Conservation (phyloP, 2,329 filamentous ascomycete genomes). For the Verticillium dahliae region DNA sequence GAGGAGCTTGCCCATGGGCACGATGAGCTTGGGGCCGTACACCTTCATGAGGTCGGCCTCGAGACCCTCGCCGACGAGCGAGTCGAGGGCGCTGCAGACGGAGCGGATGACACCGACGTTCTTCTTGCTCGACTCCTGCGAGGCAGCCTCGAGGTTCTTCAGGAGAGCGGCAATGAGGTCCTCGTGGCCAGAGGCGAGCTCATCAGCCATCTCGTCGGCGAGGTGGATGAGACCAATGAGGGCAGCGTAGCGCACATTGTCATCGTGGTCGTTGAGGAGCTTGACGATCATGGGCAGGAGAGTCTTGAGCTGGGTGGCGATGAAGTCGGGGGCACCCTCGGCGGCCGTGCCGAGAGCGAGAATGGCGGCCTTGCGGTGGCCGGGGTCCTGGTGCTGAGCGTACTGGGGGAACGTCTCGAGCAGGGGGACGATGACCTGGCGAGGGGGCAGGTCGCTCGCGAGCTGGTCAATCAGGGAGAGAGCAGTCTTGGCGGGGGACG, state of each 20-base stretch:
- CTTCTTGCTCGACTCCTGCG: conserved; percentile 63
- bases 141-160: conserved; percentile 81
- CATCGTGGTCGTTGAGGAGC: conserved; percentile 77
- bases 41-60: conserved; percentile 73
- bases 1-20: conserved; percentile 78
- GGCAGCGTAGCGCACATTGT: conserved; percentile 78
- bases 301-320: conserved; percentile 81
- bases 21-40: conserved; percentile 78
- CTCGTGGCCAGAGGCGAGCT: conserved; percentile 79
- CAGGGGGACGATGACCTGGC: conserved; percentile 88
- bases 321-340: conserved; percentile 95
- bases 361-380: conserved; percentile 84
- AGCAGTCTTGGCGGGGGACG: conserved; percentile 78
- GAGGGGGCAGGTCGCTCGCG: conserved; percentile 80
- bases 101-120: conserved; percentile 83
- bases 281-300: conserved; percentile 81
- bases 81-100: conserved; percentile 84
- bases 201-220: conserved; percentile 88
- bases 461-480: conserved; percentile 85
- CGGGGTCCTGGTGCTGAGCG: conserved; percentile 65
- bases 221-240: conserved; percentile 83
- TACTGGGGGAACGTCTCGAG: conserved; percentile 81
- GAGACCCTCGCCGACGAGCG: conserved; percentile 80
- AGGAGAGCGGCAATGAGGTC: conserved; percentile 77
- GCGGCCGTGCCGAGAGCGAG: conserved; percentile 89